A percentile compares a stretch with the other conserved stretches of the same genome.
Evolutionary conservation across 2,329 filamentous ascomycete species (phyloP).

Genomic region (Phaeoacremonium minimum): DNA sequence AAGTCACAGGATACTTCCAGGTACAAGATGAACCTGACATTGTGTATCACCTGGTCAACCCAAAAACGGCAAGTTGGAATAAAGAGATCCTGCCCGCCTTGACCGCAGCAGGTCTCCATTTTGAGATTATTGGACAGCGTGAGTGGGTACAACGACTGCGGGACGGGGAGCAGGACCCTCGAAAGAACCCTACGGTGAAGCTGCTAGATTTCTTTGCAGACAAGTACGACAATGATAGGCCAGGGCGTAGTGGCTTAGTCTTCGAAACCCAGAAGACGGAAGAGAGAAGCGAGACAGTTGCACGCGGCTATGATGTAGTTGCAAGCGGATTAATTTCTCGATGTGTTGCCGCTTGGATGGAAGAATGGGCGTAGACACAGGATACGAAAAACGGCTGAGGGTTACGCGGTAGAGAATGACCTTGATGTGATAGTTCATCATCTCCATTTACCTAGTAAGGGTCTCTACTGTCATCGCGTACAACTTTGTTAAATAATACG

Average conservation of each 20-base stretch:
- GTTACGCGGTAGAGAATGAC: too few relatives aligned
- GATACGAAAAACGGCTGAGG: too few relatives aligned
- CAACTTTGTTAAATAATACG: too few relatives aligned
- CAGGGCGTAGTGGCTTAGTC: slow-evolving; percentile 26
- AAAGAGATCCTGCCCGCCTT: slow-evolving; percentile 47
- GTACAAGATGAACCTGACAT: too few relatives aligned
- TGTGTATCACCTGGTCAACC: too few relatives aligned
- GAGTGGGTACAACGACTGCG: slow-evolving; percentile 41
- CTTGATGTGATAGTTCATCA: too few relatives aligned
- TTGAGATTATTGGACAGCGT: slow-evolving; percentile 33
- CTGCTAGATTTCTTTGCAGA: slow-evolving; percentile 44
- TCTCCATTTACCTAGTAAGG: too few relatives aligned
- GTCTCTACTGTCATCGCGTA: too few relatives aligned
- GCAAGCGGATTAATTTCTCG: slow-evolving; percentile 29
- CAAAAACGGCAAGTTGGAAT: too few relatives aligned
- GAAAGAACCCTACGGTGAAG: slow-evolving; percentile 45
- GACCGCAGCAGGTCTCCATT: slow-evolving; percentile 35
- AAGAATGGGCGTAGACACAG: too few relatives aligned
- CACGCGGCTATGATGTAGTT: slow-evolving; percentile 28
- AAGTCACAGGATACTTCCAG: slow-evolving; percentile 8
- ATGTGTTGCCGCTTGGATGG: slow-evolving; percentile 27
- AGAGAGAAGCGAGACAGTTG: slow-evolving; percentile 23
- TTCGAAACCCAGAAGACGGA: slow-evolving; percentile 31
- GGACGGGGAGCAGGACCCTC: slow-evolving; percentile 40
- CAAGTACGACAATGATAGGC: slow-evolving; percentile 43